Conservation (phyloP, 2,329 filamentous ascomycete species). For the Thielaviopsis musarum region DNA sequence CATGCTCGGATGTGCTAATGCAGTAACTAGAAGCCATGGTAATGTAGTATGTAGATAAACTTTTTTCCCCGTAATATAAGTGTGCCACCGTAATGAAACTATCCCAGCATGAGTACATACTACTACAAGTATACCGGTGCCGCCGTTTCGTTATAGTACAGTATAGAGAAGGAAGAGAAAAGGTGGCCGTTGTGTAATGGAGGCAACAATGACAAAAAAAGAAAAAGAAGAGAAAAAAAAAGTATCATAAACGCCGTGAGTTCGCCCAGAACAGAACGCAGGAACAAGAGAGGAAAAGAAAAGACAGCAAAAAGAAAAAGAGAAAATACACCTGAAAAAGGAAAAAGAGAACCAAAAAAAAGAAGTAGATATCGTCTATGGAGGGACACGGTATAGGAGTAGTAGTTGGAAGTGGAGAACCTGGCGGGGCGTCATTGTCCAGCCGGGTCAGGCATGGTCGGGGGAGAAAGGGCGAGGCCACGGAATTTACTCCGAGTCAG, state of each 20-base stretch:
- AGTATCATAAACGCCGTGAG: constrained; percentile 10
- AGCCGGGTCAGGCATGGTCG: neutral
- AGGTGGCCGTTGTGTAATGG: neutral
- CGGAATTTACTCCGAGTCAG: constrained; percentile 17
- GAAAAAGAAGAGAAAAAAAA: neutral
- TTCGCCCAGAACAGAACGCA: constrained; percentile 3
- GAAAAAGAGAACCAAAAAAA: neutral
- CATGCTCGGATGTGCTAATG: constrained; percentile 8
- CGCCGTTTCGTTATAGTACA: neutral
- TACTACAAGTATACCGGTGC: neutral
- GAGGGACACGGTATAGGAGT: neutral
- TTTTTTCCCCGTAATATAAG: neutral
- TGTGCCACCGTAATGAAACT: neutral
- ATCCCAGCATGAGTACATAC: neutral
- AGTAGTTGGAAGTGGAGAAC: neutral
- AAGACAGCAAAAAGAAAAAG: neutral
- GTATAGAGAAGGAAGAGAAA: neutral
- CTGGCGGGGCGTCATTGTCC: too few relatives aligned
- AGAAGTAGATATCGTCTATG: neutral
- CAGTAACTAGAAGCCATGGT: constrained; percentile 2
- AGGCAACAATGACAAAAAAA: neutral
- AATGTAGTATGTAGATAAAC: neutral
- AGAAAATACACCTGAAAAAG: neutral
- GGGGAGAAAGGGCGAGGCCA: too few relatives aligned
- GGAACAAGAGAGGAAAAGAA: neutral